Conservation (phyloP, 371 early-diverging fungal genomes). For the Mucor irregularis region DNA sequence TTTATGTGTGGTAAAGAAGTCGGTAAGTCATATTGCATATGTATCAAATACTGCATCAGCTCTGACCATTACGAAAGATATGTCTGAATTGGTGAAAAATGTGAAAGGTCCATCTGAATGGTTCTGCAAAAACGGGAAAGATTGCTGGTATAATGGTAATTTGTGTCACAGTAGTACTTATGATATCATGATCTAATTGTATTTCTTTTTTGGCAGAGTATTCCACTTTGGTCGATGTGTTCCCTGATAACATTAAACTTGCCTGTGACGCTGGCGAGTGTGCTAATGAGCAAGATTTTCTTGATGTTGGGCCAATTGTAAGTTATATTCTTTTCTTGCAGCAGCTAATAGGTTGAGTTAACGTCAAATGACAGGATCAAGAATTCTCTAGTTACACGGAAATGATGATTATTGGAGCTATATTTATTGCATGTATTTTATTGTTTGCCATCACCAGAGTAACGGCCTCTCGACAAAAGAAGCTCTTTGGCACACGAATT, state of each 20-base stretch:
- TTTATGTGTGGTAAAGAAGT: slow-evolving; percentile 66
- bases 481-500: slow-evolving; percentile 39
- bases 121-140: slow-evolving; percentile 52
- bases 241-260: slow-evolving; percentile 58
- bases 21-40: slow-evolving; percentile 12
- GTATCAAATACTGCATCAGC: background rate
- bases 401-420: slow-evolving; percentile 33
- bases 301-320: slow-evolving; percentile 43
- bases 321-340: background rate
- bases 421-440: slow-evolving; percentile 29
- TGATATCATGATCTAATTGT: slow-evolving; percentile 2
- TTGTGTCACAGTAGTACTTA: background rate
- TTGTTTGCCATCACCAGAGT: slow-evolving; percentile 28
- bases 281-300: slow-evolving; percentile 48
- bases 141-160: slow-evolving; percentile 59
- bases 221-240: slow-evolving; percentile 51
- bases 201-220: slow-evolving; percentile 35
- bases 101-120: slow-evolving; percentile 51
- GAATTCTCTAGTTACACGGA: slow-evolving; percentile 42
- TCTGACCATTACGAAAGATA: slow-evolving; percentile 22
- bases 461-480: slow-evolving; percentile 38
- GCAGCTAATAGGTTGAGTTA: too few relatives aligned
- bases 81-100: slow-evolving; percentile 47
- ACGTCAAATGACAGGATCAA: slow-evolving; percentile 38
- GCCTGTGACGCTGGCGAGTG: slow-evolving; percentile 65